Evolutionary conservation across 2,329 filamentous ascomycete genomes (phyloP).

Genomic region (Phyllosticta paracitricarpa): DNA sequence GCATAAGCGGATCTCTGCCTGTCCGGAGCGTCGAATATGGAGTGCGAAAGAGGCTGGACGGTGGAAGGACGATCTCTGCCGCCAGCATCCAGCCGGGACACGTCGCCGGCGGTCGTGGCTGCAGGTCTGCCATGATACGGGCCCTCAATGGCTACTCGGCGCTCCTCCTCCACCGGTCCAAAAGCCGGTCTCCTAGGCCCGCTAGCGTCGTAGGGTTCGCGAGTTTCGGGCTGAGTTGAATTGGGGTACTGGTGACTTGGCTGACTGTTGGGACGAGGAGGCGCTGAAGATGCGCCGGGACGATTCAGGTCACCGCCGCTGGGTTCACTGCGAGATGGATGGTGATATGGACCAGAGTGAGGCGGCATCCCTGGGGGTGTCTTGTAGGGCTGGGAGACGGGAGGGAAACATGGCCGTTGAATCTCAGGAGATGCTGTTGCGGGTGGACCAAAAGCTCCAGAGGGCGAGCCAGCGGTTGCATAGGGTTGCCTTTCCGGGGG

Average conservation of each 20-base stretch:
- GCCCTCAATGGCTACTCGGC: background rate
- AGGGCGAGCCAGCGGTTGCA: conserved; percentile 21
- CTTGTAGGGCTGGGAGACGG: conserved; percentile 24
- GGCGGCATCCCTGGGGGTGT: background rate
- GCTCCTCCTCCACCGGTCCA: conserved; percentile 2
- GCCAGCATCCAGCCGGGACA: conserved; percentile 3
- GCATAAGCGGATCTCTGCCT: background rate
- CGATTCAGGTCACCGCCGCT: conserved; percentile 1
- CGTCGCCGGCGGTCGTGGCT: conserved; percentile 1
- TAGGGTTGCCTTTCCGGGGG: conserved; percentile 20
- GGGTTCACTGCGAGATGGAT: conserved; percentile 4
- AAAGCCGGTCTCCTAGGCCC: conserved; percentile 18
- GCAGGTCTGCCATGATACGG: conserved; percentile 3
- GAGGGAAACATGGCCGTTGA: conserved; percentile 23
- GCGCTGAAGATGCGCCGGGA: conserved; percentile 13
- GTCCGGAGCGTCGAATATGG: conserved; percentile 26
- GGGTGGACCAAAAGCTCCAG: conserved; percentile 14
- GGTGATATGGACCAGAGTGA: background rate
- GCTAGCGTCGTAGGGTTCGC: conserved; percentile 17
- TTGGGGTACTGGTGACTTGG: conserved; percentile 21
- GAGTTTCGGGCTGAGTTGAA: conserved; percentile 18
- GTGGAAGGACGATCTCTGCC: conserved; percentile 25
- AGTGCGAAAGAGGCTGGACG: conserved; percentile 30
- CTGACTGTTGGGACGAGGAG: conserved; percentile 32
- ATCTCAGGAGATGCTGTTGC: conserved; percentile 23